phyloP scores from a whole-genome alignment of 805 yeast species.

The Pichia exigua region DNA sequence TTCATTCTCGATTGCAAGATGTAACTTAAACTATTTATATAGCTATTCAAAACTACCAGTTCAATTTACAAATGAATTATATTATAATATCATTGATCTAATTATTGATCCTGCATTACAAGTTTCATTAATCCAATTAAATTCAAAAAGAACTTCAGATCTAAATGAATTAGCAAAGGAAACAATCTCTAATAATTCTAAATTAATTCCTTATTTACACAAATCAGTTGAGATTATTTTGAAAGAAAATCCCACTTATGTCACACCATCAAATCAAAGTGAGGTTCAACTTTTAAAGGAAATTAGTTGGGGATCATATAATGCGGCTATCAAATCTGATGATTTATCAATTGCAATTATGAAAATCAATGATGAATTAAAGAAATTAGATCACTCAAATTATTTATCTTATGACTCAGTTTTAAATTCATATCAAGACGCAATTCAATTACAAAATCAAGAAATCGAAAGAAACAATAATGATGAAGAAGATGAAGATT shows the following conservation, averaged over 20 bases:
- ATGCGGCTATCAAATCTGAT: constrained; percentile 60
- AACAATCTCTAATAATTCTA: constrained; percentile 28
- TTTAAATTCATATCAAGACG: constrained; percentile 61
- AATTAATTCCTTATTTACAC: constrained; percentile 26
- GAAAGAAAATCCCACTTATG: constrained; percentile 29
- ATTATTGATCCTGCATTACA: constrained; percentile 59
- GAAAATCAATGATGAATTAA: constrained; percentile 29
- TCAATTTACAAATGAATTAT: constrained; percentile 30
- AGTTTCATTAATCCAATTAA: constrained; percentile 26
- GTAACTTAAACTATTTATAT: constrained; percentile 49
- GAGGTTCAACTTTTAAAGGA: constrained; percentile 22
- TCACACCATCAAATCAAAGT: constrained; percentile 23
- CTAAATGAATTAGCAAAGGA: constrained; percentile 42
- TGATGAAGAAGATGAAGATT: constrained; percentile 41
- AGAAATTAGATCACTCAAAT: constrained; percentile 27
- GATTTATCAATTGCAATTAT: constrained; percentile 59
- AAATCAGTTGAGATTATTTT: constrained; percentile 32
- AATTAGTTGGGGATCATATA: constrained; percentile 44
- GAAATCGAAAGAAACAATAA: constrained; percentile 43
- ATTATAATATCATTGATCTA: constrained; percentile 49
- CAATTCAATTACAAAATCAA: constrained; percentile 49
- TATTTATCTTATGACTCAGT: constrained; percentile 48
- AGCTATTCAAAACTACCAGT: constrained; percentile 19
- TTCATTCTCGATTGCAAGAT: constrained; percentile 52
- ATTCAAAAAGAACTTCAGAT: constrained; percentile 32